Conservation (phyloP, 306 rosid genomes). For the Elaeagnus macrophylla region DNA sequence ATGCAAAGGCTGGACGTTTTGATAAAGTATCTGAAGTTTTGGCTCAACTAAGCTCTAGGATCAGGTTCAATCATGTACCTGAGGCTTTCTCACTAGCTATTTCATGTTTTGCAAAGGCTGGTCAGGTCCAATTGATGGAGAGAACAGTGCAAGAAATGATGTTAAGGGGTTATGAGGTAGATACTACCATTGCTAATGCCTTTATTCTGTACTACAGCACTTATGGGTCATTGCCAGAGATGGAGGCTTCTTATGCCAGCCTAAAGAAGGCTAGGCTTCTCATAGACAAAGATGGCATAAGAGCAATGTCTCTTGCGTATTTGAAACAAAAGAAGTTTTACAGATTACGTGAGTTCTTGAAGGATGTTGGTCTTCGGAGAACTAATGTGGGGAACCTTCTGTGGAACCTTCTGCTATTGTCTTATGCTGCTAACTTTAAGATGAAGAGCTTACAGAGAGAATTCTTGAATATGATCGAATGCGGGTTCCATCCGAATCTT, state of each 20-base stretch:
- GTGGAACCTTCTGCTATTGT: conserved; percentile 79
- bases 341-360: conserved; percentile 61
- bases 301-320: conserved; percentile 61
- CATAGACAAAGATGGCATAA: conserved; percentile 48
- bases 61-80: conserved; percentile 35
- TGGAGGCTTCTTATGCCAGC: conserved; percentile 63
- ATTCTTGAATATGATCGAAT: conserved; percentile 65
- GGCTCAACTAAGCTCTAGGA: conserved; percentile 27
- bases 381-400: conserved; percentile 64
- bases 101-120: conserved; percentile 62
- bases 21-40: not conserved
- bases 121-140: conserved; percentile 76
- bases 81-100: conserved; percentile 59
- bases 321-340: conserved; percentile 44
- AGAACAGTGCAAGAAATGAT: conserved; percentile 47
- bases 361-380: conserved; percentile 70
- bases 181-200: conserved; percentile 49
- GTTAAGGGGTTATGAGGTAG: conserved; percentile 39
- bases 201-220: conserved; percentile 42
- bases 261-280: conserved; percentile 55
- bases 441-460: conserved; percentile 89
- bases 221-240: conserved; percentile 59
- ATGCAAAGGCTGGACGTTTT: not conserved
- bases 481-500: conserved; percentile 65
- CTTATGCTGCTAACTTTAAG: conserved; percentile 81